Conservation (phyloP, 2,329 filamentous ascomycete genomes). For the Colletotrichum sojae region DNA sequence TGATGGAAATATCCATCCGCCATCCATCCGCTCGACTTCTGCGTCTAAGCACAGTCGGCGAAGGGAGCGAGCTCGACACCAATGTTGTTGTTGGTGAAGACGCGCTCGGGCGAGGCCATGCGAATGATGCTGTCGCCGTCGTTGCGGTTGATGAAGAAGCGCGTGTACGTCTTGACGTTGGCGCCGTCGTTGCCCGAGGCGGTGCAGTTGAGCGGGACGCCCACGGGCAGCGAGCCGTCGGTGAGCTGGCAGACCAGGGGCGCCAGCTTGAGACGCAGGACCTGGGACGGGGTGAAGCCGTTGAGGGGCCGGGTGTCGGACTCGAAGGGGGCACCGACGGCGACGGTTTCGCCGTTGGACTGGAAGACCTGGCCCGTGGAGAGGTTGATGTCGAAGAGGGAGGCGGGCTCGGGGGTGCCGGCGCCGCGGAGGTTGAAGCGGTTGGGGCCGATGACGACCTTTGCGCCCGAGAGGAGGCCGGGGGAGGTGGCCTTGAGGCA, state of each 20-base stretch:
- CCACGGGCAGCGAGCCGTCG: conserved; percentile 12
- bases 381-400: conserved; percentile 36
- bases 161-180: conserved; percentile 19
- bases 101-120: conserved; percentile 18
- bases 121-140: conserved; percentile 16
- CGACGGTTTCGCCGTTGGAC: conserved; percentile 16
- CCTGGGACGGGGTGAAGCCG: conserved; percentile 26
- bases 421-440: conserved; percentile 23
- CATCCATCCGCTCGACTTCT: too few species aligned
- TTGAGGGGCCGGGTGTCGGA: conserved; percentile 27
- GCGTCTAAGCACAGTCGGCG: neutral
- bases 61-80: conserved; percentile 17
- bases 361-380: conserved; percentile 30
- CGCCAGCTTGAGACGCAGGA: conserved; percentile 29
- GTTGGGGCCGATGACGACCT: conserved; percentile 18
- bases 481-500: conserved; percentile 25
- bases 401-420: neutral
- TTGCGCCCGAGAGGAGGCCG: neutral
- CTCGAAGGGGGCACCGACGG: conserved; percentile 21
- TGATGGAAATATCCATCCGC: too few species aligned
- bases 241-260: conserved; percentile 20
- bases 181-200: conserved; percentile 31
- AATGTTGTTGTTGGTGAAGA: conserved; percentile 6
- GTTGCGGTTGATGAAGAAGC: conserved; percentile 29
- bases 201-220: conserved; percentile 26